A percentile compares a stretch with the other conserved stretches of the same genome.
phyloP scores from a whole-genome alignment of 352 stramenopile genomes.

The Blastocystis sp. region DNA sequence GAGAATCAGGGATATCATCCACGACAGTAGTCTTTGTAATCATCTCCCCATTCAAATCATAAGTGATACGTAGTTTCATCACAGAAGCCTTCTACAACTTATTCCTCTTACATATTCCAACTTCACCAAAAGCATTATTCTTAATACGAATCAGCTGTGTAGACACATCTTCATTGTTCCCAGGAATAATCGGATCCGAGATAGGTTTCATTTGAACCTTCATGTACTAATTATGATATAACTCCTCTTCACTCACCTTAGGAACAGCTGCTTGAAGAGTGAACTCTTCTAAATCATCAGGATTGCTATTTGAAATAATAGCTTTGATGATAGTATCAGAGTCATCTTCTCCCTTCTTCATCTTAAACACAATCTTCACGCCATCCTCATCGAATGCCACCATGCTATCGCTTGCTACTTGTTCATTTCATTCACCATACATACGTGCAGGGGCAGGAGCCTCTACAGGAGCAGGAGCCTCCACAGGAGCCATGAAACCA shows the following conservation, averaged over 20 bases:
- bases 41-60: constrained; percentile 36
- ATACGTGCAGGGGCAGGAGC: too few relatives aligned
- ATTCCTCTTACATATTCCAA: neutral
- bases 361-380: constrained; percentile 30
- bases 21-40: constrained; percentile 22
- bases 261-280: constrained; percentile 27
- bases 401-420: neutral
- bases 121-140: constrained; percentile 41
- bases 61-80: constrained; percentile 49
- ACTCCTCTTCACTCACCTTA: neutral
- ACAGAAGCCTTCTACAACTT: constrained; percentile 37
- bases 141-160: constrained; percentile 41
- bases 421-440: too few relatives aligned
- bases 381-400: constrained; percentile 41
- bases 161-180: constrained; percentile 41
- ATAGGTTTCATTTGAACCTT: constrained; percentile 59
- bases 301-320: constrained; percentile 28
- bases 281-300: constrained; percentile 35
- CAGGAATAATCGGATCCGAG: constrained; percentile 31
- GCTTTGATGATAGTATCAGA: constrained; percentile 53
- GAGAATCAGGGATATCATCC: constrained; percentile 31
- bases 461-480: too few relatives aligned
- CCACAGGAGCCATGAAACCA: neutral
- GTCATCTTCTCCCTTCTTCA: constrained; percentile 44
- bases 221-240: constrained; percentile 13